A percentile compares a stretch with the other conserved stretches of the same genome.
Conservation (phyloP, 2,329 filamentous ascomycete genomes). For the Aspergillus viridinutans region DNA sequence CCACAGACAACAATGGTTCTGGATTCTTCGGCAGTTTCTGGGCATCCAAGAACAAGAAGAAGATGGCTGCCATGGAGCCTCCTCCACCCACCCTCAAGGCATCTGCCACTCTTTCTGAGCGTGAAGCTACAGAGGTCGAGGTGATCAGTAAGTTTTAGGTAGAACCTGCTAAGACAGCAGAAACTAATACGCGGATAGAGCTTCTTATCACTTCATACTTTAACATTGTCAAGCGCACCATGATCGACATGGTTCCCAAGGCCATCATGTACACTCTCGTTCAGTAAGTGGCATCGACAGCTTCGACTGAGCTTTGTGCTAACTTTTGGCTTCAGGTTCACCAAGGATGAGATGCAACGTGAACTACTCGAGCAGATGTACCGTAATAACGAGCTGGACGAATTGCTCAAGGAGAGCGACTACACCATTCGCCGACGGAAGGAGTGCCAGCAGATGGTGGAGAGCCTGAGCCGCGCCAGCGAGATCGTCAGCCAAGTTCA, state of each 20-base stretch:
- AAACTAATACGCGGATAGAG: constrained; percentile 51
- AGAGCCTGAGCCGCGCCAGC: constrained; percentile 80
- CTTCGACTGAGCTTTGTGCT: not conserved
- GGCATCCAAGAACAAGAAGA: constrained; percentile 99
- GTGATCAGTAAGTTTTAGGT: constrained; percentile 74
- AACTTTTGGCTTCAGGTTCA: constrained; percentile 56
- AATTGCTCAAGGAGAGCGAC: constrained; percentile 95
- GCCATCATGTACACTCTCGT: constrained; percentile 98
- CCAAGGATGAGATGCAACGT: constrained; percentile 97
- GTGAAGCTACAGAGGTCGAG: constrained; percentile 92
- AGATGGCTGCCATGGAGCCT: constrained; percentile 98
- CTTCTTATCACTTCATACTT: constrained; percentile 95
- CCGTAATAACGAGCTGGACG: constrained; percentile 81
- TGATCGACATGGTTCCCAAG: constrained; percentile 99
- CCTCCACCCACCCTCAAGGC: constrained; percentile 91
- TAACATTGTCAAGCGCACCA: constrained; percentile 95
- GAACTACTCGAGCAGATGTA: constrained; percentile 98
- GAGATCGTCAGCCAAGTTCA: constrained; percentile 88
- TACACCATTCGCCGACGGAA: constrained; percentile 93
- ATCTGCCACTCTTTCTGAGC: constrained; percentile 86
- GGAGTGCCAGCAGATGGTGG: constrained; percentile 99
- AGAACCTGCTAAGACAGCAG: not conserved
- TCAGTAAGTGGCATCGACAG: constrained; percentile 60
- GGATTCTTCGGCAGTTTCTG: constrained; percentile 99
- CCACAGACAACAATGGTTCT: constrained; percentile 54